phyloP scores from a whole-genome alignment of 306 rosid species.

The Lathyrus oleraceus region DNA sequence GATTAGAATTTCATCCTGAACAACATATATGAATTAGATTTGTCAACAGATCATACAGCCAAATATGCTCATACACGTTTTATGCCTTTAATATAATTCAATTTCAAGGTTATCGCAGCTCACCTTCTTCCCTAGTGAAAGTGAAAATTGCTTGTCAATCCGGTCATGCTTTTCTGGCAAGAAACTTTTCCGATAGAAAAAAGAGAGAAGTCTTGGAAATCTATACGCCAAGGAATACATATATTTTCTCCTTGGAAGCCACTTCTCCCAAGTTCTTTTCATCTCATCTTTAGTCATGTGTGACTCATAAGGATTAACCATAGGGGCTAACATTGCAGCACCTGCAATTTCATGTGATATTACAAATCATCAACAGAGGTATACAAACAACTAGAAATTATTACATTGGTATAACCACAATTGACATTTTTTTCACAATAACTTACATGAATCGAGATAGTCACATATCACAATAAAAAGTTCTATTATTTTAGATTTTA shows the following conservation, averaged over 20 bases:
- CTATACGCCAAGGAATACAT: slow-evolving; percentile 70
- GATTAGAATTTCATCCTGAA: slow-evolving; percentile 72
- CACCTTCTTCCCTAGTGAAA: slow-evolving; percentile 78
- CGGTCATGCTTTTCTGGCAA: slow-evolving; percentile 75
- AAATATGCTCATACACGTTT: background rate
- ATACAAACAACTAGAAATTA: slow-evolving; percentile 12
- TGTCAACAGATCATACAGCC: background rate
- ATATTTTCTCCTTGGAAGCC: slow-evolving; percentile 69
- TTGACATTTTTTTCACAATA: slow-evolving; percentile 6
- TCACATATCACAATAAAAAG: background rate
- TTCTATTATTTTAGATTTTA: background rate
- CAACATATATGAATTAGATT: slow-evolving; percentile 29
- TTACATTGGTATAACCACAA: slow-evolving; percentile 19
- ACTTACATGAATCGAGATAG: slow-evolving; percentile 20
- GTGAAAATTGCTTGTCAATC: slow-evolving; percentile 63
- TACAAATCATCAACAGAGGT: slow-evolving; percentile 20
- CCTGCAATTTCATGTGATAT: slow-evolving; percentile 57
- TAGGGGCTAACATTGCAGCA: slow-evolving; percentile 82
- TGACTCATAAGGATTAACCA: slow-evolving; percentile 75
- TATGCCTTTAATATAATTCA: slow-evolving; percentile 7
- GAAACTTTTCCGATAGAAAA: slow-evolving; percentile 66
- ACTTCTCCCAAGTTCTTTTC: slow-evolving; percentile 79
- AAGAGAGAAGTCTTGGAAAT: slow-evolving; percentile 70
- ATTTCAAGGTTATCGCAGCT: slow-evolving; percentile 29
- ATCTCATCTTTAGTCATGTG: slow-evolving; percentile 78